Base-by-base conservation (phyloP, 2,329 filamentous ascomycete species). In the Botrytis fragariae region DNA sequence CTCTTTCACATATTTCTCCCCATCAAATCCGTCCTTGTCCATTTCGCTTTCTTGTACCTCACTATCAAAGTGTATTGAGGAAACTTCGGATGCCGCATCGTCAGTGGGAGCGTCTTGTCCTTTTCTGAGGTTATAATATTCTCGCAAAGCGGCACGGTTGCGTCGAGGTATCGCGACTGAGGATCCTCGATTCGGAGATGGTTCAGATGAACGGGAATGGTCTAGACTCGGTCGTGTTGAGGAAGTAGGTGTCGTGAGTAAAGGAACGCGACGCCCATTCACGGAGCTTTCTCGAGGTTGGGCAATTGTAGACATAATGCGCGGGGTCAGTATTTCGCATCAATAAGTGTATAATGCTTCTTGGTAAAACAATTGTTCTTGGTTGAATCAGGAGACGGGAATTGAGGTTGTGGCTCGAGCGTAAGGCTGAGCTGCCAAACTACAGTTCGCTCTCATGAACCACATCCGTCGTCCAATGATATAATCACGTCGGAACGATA, bases 81-180 rank as follows among this genome's bases (percentile, higher is more conserved):
- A 80, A 45, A 79, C 77, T 81, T 72, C 79, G 82, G 77, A 76
- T 35, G 76, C 73, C 57, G 74, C 75, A 57, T 78, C 76, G 35
- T 73, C 73, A 44, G 70, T 67, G 77, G 71, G 80, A 10, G 68
- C 69, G 20, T 74, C 69, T 25, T 61, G 79, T 60, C 82, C 80
- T 54, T 80, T 81, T 75, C 90, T 91, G 68, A 98, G 87, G 81
- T 96, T 96, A 84, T 98, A 98, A 86, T 97, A 98, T 81, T 98
- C 94, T 79, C 96, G 92, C 32, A 98, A 87, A 10, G 95, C 95
- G 72, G 92, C 90, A 76, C 95, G 92, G 83, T 97, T 97, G 73
- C 75, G 76, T 71, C 77, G 74, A 74, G 74, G 73, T 75, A 79
- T 73, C 76, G 78, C 72, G 78, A 76, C 73, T 77, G 79, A 73